phyloP scores from a whole-genome alignment of 2,329 filamentous ascomycete species.

The Plenodomus tracheiphilus region DNA sequence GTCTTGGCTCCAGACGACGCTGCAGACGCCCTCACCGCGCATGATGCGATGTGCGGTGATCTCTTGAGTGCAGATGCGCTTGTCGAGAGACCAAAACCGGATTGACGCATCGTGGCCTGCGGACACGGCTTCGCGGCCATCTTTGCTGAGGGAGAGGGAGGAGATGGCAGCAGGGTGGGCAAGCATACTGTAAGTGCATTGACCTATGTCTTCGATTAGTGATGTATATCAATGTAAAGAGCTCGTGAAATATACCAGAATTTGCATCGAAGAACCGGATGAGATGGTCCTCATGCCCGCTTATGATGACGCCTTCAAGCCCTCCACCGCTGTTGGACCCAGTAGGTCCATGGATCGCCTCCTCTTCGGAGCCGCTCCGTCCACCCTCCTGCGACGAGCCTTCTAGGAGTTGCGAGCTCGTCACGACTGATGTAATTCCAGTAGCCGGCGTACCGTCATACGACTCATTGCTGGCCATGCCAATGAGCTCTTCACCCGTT shows the following conservation, averaged over 20 bases:
- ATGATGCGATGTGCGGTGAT: slow-evolving; percentile 91
- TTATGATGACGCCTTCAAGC: slow-evolving; percentile 92
- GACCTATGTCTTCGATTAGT: slow-evolving; percentile 61
- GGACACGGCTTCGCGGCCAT: slow-evolving; percentile 91
- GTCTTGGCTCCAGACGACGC: slow-evolving; percentile 94
- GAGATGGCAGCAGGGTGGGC: slow-evolving; percentile 94
- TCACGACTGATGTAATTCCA: slow-evolving; percentile 87
- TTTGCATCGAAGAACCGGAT: slow-evolving; percentile 98
- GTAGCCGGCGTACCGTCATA: slow-evolving; percentile 85
- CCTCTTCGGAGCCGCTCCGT: slow-evolving; percentile 69
- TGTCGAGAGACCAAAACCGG: slow-evolving; percentile 96
- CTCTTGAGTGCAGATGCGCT: slow-evolving; percentile 91
- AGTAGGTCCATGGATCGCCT: slow-evolving; percentile 79
- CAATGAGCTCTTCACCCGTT: slow-evolving; percentile 86
- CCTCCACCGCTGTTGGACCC: slow-evolving; percentile 71
- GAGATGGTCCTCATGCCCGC: slow-evolving; percentile 93
- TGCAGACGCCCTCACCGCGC: slow-evolving; percentile 93
- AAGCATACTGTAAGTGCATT: slow-evolving; percentile 99
- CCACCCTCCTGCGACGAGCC: slow-evolving; percentile 61
- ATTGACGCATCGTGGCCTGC: slow-evolving; percentile 94
- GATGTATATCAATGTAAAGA: slow-evolving; percentile 1
- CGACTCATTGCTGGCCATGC: slow-evolving; percentile 92
- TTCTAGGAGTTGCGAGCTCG: slow-evolving; percentile 81
- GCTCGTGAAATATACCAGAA: slow-evolving; percentile 71
- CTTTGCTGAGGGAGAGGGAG: slow-evolving; percentile 85